Evolutionary conservation across 306 rosid genomes (phyloP), one percentile per base, ranked within the genome.

Genomic region (Amphicarpaea edgeworthii): DNA sequence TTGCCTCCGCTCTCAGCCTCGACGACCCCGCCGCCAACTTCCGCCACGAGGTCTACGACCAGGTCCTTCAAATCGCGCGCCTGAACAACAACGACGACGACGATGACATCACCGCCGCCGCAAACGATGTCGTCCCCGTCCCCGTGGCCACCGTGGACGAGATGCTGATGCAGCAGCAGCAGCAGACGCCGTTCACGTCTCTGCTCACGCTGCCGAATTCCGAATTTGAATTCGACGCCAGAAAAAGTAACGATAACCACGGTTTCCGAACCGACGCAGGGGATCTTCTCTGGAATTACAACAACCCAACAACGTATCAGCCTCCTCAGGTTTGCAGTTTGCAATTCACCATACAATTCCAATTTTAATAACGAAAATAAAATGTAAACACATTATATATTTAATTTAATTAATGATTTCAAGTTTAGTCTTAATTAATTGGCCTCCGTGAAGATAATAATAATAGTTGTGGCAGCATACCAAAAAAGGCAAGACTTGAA

Each of bases 121-220:
- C 3, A 8, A 72, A 16, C 11, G 24, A 58, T 11, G 50, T 11
- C 17, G 87, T 65, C n/a, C n/a, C n/a, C n/a, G n/a, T n/a, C n/a
- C n/a, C n/a, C n/a, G n/a, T n/a, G n/a, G n/a, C n/a, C n/a, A n/a
- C n/a, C n/a, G n/a, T n/a, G n/a, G 77, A 74, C 42, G 88, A 77
- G 4, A 19, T 68, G 42, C 17, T 81, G 47, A 37, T 69, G 70
- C 83, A 76, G 32, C 85, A 85, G 47, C 26, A 63, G 70, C 83
- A 76, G 32, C 85, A 85, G 23, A 81, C 83, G 50, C 85, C 88
- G 28, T 81, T 78, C 37, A 54, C 81, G 9, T 77, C 81, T 32
- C 26, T 85, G 81, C 79, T 81, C 4, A 68, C 14, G 76, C 40
- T 81, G 20, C 55, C 81, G 0, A 16, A 15, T 61, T 12, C 83